These are phyloP conservation scores for Boletus huronensis DNA, from an alignment of 768 basidiomycete species.

Conservation along the genomic window DNA sequence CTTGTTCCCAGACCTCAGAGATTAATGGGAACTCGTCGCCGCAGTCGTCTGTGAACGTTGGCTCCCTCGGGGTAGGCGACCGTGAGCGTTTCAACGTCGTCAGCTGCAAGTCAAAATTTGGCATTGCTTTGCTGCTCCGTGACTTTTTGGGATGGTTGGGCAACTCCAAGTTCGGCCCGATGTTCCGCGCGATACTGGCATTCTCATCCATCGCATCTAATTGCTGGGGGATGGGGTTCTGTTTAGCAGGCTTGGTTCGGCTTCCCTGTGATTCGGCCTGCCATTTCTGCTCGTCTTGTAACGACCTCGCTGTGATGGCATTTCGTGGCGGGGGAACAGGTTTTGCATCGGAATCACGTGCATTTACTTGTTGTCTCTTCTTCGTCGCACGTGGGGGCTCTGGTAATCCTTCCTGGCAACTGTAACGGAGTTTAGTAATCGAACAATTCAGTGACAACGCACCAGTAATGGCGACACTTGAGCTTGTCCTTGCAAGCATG, in stretches of 20 bases:
- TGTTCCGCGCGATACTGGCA: conserved; percentile 38
- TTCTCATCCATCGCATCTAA: conserved; percentile 44
- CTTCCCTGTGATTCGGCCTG: conserved; percentile 8
- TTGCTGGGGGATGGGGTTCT: conserved; percentile 33
- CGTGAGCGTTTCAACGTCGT: conserved; percentile 27
- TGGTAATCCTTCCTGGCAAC: conserved; percentile 68
- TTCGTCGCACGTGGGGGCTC: conserved; percentile 46
- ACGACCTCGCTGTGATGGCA: neutral
- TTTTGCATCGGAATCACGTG: conserved; percentile 11
- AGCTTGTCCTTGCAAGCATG: conserved; percentile 78
- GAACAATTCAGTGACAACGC: conserved; percentile 11
- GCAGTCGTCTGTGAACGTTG: conserved; percentile 29
- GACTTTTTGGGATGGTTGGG: conserved; percentile 15
- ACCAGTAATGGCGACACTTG: conserved; percentile 74
- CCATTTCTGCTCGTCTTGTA: conserved; percentile 1
- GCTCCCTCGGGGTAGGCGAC: conserved; percentile 13
- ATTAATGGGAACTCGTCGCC: conserved; percentile 35
- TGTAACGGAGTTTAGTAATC: conserved; percentile 30
- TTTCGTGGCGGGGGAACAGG: neutral
- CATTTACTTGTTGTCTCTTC: conserved; percentile 27
- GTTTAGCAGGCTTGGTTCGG: conserved; percentile 22
- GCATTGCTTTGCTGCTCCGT: conserved; percentile 22
- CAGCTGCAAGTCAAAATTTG: conserved; percentile 52
- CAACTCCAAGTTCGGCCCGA: conserved; percentile 45
- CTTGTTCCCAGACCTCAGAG: conserved; percentile 32